Conservation (phyloP, 2,329 filamentous ascomycete genomes). For the Cladosporium sp. region DNA sequence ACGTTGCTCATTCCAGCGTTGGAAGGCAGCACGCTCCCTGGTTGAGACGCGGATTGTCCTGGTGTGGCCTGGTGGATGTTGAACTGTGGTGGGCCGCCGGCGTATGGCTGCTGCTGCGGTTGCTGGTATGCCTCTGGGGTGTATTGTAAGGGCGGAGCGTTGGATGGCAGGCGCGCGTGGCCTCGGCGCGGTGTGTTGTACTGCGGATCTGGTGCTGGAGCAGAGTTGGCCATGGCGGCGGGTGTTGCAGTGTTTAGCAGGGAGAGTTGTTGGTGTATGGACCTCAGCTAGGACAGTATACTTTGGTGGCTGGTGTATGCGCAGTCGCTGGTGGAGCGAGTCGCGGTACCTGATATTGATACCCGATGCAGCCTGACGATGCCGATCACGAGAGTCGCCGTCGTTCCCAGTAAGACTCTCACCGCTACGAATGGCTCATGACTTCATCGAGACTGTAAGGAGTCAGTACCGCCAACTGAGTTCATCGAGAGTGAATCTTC, state of each 20-base stretch:
- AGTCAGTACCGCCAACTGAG: background rate
- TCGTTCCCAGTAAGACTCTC: background rate
- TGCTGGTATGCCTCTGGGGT: slow-evolving; percentile 42
- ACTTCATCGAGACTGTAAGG: background rate
- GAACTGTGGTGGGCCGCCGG: slow-evolving; percentile 53
- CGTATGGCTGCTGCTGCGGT: slow-evolving; percentile 50
- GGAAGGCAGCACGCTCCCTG: slow-evolving; percentile 17
- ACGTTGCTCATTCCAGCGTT: slow-evolving; percentile 43
- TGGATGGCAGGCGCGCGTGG: slow-evolving; percentile 19
- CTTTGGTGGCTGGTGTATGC: background rate
- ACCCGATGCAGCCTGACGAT: background rate
- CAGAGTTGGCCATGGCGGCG: background rate
- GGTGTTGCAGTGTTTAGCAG: background rate
- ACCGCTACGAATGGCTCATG: background rate
- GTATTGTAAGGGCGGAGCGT: slow-evolving; percentile 23
- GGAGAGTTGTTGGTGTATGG: background rate
- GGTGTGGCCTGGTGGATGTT: slow-evolving; percentile 54
- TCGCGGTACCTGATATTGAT: background rate
- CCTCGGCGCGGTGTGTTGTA: slow-evolving; percentile 10
- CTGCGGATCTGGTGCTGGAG: background rate
- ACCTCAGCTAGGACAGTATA: background rate
- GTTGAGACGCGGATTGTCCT: slow-evolving; percentile 24
- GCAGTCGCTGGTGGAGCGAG: background rate
- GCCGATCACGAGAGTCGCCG: background rate
- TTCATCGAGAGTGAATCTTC: background rate